Base-by-base conservation (phyloP, 495 filamentous ascomycete genomes). In the Elasticomyces elasticus region DNA sequence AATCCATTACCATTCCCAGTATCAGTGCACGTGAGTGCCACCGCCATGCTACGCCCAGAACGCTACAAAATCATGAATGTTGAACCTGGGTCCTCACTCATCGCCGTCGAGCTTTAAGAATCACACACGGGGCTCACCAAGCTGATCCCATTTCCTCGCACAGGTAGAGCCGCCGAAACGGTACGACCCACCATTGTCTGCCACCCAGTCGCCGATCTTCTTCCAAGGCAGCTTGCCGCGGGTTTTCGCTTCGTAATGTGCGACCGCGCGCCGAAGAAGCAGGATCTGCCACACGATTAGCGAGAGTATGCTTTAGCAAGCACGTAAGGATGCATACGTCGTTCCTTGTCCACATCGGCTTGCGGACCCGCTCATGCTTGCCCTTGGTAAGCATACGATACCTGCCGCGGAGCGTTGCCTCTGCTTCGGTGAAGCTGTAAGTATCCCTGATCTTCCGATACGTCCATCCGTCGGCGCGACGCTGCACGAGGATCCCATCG, bases 101-200 rank as follows among this genome's bases (percentile, higher is more conserved):
- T 24, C 42, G 19, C 19, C 7, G 40, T 17, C 40, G 6, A 43
- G 24, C 6, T 24, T 23, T 12, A 3, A 6, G 42, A 10, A 23
- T 26, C 19, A 23, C 5, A 2, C 24, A 7, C 42, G 20, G 4
- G 11, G 17, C 20, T 45, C 42, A 4, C 27, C 25, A 31, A 54
- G 10, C 44, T 54, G 56, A 20, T 50, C 46, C 76, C 83, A 96
- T 64, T 88, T 86, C 73, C 87, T 94, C 66, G 88, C 87, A 62
- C 86, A 91, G 0, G 89, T 95, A 1, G 86, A 81, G 66, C 89
- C 82, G 0, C 87, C 89, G 66, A 95, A 96, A 42, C 74, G 77
- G 65, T 95, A 95, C 1, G 80, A 83, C 0, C 87, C 89, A 15
- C 88, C 90, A 54, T 84, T 64, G 1, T 63, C 61, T 51, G 68